Percentiles rank a stretch among this genome's conserved stretches.
These are phyloP conservation scores for Achlya hypogyna DNA, from an alignment of 352 stramenopile species.

Conservation along the genomic window DNA sequence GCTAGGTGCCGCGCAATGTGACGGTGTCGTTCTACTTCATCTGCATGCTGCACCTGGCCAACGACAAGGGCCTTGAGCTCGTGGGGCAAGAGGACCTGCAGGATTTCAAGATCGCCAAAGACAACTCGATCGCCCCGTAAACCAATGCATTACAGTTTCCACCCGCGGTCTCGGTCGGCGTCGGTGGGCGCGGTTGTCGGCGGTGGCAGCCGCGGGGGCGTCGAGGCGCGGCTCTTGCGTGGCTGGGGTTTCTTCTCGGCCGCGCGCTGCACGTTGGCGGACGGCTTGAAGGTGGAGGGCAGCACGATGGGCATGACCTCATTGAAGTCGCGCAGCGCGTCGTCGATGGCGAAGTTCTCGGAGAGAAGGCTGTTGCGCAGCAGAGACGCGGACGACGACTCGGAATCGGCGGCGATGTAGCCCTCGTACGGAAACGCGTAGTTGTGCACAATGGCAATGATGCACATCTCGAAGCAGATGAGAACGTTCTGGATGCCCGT, in stretches of 20 bases:
- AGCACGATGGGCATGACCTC: conserved; percentile 83
- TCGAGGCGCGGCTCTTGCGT: background rate
- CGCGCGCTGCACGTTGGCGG: conserved; percentile 4
- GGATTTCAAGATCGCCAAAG: conserved; percentile 53
- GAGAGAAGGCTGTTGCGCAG: conserved; percentile 72
- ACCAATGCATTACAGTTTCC: conserved; percentile 37
- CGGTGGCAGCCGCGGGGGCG: too few relatives aligned
- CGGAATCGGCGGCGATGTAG: conserved; percentile 36
- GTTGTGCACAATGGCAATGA: conserved; percentile 94
- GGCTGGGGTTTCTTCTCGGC: conserved; percentile 7
- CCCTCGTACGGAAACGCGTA: conserved; percentile 92
- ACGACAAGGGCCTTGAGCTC: conserved; percentile 94
- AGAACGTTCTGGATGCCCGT: conserved; percentile 97
- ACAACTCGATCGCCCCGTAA: background rate
- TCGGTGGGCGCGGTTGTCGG: conserved; percentile 2
- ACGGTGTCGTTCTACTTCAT: conserved; percentile 99
- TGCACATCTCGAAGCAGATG: conserved; percentile 99
- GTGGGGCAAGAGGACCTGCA: conserved; percentile 60
- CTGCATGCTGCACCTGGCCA: conserved; percentile 97
- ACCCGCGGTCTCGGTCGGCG: conserved; percentile 34
- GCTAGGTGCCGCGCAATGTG: conserved; percentile 86
- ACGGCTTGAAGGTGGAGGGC: conserved; percentile 66
- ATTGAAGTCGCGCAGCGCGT: conserved; percentile 92
- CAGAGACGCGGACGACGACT: conserved; percentile 28
- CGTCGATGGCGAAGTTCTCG: conserved; percentile 89